Conservation (phyloP, 345 rosid species). For the Brassica rapa region DNA sequence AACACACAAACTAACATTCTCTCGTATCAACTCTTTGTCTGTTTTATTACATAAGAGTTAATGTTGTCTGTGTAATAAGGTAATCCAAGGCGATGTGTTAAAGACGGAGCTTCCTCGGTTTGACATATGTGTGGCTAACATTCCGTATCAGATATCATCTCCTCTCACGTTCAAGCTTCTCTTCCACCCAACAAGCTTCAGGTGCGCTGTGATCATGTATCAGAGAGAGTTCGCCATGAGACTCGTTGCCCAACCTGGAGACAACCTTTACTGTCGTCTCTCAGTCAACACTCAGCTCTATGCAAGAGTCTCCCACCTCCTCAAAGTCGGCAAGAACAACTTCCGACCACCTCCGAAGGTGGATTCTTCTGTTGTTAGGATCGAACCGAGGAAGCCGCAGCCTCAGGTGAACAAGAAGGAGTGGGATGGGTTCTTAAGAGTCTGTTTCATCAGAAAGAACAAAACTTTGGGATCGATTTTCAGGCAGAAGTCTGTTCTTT, state of each 20-base stretch:
- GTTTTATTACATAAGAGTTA: neutral
- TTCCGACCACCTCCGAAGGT: conserved; percentile 95
- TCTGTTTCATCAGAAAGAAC: conserved; percentile 90
- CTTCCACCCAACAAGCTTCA: conserved; percentile 73
- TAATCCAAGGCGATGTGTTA: conserved; percentile 87
- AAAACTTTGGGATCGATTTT: conserved; percentile 85
- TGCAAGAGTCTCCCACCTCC: conserved; percentile 84
- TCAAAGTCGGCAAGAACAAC: conserved; percentile 93
- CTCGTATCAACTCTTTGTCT: too few species aligned
- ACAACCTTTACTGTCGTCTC: conserved; percentile 78
- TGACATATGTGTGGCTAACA: conserved; percentile 89
- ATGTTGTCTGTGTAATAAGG: conserved; percentile 43
- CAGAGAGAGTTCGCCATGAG: conserved; percentile 96
- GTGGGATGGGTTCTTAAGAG: conserved; percentile 84
- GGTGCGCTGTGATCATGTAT: conserved; percentile 92
- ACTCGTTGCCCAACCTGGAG: conserved; percentile 84
- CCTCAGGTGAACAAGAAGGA: conserved; percentile 71
- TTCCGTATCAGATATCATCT: conserved; percentile 88
- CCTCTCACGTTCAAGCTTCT: conserved; percentile 84
- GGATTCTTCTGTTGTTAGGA: conserved; percentile 92
- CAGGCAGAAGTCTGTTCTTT: conserved; percentile 64
- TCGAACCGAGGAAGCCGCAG: conserved; percentile 76
- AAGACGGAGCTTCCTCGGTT: conserved; percentile 86
- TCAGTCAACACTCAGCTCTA: conserved; percentile 81
- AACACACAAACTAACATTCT: neutral